Evolutionary conservation across 2,329 filamentous ascomycete genomes (phyloP).

Genomic region (Botrytis byssoidea): DNA sequence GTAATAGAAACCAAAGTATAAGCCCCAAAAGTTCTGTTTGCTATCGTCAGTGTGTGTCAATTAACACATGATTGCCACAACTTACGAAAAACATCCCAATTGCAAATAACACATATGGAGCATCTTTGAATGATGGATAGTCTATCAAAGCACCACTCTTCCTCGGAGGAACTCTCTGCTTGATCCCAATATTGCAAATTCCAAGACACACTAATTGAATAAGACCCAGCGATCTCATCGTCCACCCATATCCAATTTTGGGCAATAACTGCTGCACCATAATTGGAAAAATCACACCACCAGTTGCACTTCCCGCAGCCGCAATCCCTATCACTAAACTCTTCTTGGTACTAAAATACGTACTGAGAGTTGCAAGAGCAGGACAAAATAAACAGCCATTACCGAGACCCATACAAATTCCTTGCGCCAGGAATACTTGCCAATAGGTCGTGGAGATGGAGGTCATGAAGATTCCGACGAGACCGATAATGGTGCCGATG

Average conservation of each 20-base stretch:
- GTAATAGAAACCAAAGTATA: slow-evolving; percentile 46
- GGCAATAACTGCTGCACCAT: slow-evolving; percentile 45
- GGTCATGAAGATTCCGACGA: slow-evolving; percentile 44
- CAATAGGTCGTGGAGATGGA: slow-evolving; percentile 44
- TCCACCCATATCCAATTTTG: slow-evolving; percentile 47
- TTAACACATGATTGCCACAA: slow-evolving; percentile 18
- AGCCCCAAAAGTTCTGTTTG: slow-evolving; percentile 41
- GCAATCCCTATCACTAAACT: slow-evolving; percentile 42
- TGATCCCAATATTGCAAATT: slow-evolving; percentile 42
- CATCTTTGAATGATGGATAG: slow-evolving; percentile 45
- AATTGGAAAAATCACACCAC: slow-evolving; percentile 46
- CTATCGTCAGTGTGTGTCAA: neutral
- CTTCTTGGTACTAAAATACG: slow-evolving; percentile 45
- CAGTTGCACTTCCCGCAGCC: slow-evolving; percentile 42
- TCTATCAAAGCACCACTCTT: slow-evolving; percentile 47
- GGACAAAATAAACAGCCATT: slow-evolving; percentile 45
- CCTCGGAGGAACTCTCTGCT: slow-evolving; percentile 43
- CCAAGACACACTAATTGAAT: slow-evolving; percentile 43
- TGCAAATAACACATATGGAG: slow-evolving; percentile 47
- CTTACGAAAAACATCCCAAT: slow-evolving; percentile 43
- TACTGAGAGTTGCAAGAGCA: slow-evolving; percentile 41
- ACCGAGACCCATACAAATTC: slow-evolving; percentile 44
- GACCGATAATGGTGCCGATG: slow-evolving; percentile 35
- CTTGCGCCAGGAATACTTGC: slow-evolving; percentile 47
- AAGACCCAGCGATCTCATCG: slow-evolving; percentile 48